Evolutionary conservation across 2,329 filamentous ascomycete species (phyloP).

Genomic region (Aspergillus eucalypticola): DNA sequence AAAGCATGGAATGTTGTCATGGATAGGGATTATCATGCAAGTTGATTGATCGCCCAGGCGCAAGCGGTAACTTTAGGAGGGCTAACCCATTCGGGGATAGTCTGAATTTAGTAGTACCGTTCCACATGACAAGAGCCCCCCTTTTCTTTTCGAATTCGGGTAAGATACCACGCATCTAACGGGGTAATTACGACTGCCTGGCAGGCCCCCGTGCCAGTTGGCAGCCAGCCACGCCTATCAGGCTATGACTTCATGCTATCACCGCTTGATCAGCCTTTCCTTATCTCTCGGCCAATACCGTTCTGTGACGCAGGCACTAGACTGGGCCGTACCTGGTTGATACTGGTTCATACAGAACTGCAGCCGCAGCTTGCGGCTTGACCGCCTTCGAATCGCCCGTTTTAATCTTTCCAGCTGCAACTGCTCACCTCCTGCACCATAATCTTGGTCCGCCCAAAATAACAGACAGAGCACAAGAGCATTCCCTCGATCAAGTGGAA

Average conservation of each 20-base stretch:
- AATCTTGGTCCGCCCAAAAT: not conserved
- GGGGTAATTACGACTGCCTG: not conserved
- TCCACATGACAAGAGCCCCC: constrained; percentile 1
- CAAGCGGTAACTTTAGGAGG: not conserved
- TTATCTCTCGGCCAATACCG: not conserved
- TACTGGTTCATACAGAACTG: constrained; percentile 6
- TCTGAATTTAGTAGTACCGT: not conserved
- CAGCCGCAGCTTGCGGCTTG: constrained; percentile 2
- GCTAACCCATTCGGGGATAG: not conserved
- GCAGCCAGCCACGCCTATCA: not conserved
- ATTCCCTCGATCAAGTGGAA: not conserved
- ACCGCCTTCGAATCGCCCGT: constrained; percentile 9
- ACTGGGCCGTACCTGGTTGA: not conserved
- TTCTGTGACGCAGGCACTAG: not conserved
- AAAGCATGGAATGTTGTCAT: constrained; percentile 9
- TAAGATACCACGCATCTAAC: not conserved
- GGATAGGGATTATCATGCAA: constrained; percentile 8
- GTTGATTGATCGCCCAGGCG: constrained; percentile 10
- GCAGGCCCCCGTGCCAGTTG: not conserved
- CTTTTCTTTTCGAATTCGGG: not conserved
- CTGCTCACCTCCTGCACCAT: not conserved
- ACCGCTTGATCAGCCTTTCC: not conserved
- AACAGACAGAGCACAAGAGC: not conserved
- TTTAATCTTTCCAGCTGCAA: not conserved
- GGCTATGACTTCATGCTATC: constrained; percentile 5